Evolutionary conservation across 1,284 basidiomycete species (phyloP), one percentile per base, ranked within the genome.

Genomic region (Sanghuangporus weigelae): DNA sequence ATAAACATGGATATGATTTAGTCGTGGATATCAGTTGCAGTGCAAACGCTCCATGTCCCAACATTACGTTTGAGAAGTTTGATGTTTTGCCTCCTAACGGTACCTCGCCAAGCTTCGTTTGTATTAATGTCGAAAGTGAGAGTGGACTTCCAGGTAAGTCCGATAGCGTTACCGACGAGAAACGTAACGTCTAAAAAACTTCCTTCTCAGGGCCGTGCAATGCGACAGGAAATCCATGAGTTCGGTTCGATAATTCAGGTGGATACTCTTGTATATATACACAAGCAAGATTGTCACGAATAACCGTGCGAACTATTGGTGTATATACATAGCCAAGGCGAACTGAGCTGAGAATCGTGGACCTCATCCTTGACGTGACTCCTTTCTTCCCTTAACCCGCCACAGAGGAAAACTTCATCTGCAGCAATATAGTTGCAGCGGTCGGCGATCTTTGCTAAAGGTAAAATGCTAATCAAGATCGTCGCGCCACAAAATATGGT

Each of bases 21-120:
- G 84, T 84, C 54, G 78, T 85, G 48, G 78, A 82, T 66, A 72
- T 86, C n/a, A 77, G 78, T 64, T 85, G 84, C 72, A 84, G 81
- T 66, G 67, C 79, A 3, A 80, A 79, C 7, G 82, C 75, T 39
- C 79, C 78, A 16, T 86, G 83, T 67, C 71, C 74, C 26, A 72
- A 79, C 64, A 75, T 85, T 39, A 66, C 69, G 0, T 85, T 85
- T 69, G 53, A 70, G 7, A 69, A 76, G 57, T 80, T 83, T 64
- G 70, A 77, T 57, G 75, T 84, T 31, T 64, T 70, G 14, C 70
- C 75, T 16, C 78, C 78, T 6, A 67, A 63, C 12, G 78, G 76
- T 12, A 70, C 77, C 62, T 69, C 74, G 4, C 72, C 76, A 6
- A 68, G 71, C 59, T 79, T 76, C 66, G 75, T 79, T 35, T 85